Conservation (phyloP, 306 rosid genomes). For the Rosa chinensis region DNA sequence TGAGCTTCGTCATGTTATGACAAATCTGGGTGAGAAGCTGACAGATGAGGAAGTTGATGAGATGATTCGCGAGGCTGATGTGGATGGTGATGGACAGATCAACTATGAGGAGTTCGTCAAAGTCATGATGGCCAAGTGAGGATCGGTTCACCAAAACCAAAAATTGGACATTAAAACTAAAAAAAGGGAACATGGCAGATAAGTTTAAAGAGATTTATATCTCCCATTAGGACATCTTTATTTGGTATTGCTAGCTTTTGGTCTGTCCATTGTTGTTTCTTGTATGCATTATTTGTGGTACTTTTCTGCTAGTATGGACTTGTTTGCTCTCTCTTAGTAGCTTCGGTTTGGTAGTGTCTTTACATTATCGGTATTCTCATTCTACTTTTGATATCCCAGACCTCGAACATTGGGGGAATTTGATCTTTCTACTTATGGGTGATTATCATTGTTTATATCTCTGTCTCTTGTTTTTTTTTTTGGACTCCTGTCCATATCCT, state of each 20-base stretch:
- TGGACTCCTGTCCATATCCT: not conserved
- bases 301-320: constrained; percentile 2
- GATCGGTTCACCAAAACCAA: not conserved
- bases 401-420: not conserved
- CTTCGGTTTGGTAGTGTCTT: not conserved
- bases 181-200: constrained; percentile 4
- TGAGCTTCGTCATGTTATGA: constrained; percentile 13
- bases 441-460: not conserved
- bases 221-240: constrained; percentile 1
- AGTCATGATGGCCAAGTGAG: constrained; percentile 16
- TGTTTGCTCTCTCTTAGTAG: not conserved
- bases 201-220: not conserved
- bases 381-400: not conserved
- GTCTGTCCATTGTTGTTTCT: not conserved
- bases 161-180: not conserved
- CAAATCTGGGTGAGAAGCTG: constrained; percentile 6
- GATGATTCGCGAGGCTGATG: constrained; percentile 10
- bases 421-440: not conserved
- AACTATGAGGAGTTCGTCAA: constrained; percentile 11
- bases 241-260: constrained; percentile 2
- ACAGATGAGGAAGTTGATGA: constrained; percentile 13
- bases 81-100: constrained; percentile 12
- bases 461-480: not conserved
- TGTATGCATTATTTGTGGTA: constrained; percentile 7
- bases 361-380: not conserved